Evolutionary conservation across 805 yeast genomes (phyloP), one percentile per base, ranked within the genome.

Genomic region (Suhomyces emberorum): DNA sequence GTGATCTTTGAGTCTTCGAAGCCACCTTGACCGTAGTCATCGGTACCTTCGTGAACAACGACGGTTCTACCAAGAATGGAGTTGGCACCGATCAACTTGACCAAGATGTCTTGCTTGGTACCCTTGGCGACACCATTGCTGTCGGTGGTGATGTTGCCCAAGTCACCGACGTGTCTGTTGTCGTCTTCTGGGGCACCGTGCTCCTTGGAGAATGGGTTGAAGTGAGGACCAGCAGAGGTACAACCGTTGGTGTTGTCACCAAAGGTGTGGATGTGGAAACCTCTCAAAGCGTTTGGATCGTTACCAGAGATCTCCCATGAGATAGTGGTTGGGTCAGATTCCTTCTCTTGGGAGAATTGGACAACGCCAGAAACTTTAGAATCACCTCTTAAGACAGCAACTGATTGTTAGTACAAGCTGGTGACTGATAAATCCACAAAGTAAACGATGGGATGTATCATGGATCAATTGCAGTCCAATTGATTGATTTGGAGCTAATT

Each of bases 181-280:
- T 74, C 80, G 52, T 83, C 95, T 54, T 77, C 78, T 67, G 96
- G 96, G 39, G 89, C 88, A 72, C 97, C 97, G 64, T 88, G 97
- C 49, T 77, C 77, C 74, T 84, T 83, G 44, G 77, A 74, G 62
- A 83, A 83, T 51, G 96, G 96, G 77, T 89, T 69, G 79, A 88
- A 88, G 72, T 89, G 97, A 42, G 96, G 96, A 59, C 97, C 97
- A 37, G 97, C 96, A 49, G 96, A 86, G 43, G 96, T 91, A 74
- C 98, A 93, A 50, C 98, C 98, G 65, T 93, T 93, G 70, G 98
- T 88, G 81, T 87, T 88, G 75, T 93, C 98, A 72, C 98, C 98
- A 58, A 93, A 93, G 61, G 87, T 83, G 70, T 93, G 98, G 61
- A 93, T 72, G 77, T 93, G 98, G 96, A 93, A 91, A 36, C 98